These are phyloP conservation scores for Exophiala spinifera DNA, from an alignment of 2,329 filamentous ascomycete species.

Conservation along the genomic window DNA sequence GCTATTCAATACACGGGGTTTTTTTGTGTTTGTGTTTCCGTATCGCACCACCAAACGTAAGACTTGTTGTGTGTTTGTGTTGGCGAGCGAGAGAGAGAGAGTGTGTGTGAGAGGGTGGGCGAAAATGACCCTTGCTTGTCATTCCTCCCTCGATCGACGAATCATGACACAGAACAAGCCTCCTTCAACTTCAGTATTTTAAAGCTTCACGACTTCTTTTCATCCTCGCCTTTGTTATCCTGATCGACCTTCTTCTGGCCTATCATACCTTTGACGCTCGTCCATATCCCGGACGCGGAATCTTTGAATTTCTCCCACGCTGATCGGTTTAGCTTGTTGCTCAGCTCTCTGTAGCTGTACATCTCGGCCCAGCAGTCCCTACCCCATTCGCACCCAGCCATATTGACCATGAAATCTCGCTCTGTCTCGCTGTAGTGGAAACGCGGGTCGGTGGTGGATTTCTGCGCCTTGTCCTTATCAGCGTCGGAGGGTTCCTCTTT, in stretches of 20 bases:
- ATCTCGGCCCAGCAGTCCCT: conserved; percentile 98
- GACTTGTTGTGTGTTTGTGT: too few relatives aligned
- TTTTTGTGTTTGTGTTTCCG: too few relatives aligned
- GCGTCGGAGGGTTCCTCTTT: neutral
- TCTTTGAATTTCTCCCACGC: conserved; percentile 65
- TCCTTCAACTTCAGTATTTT: too few relatives aligned
- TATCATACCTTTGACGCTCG: neutral
- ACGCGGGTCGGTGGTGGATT: conserved; percentile 52
- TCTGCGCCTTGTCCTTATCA: conserved; percentile 10
- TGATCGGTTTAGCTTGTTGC: conserved; percentile 82
- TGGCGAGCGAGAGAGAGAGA: too few relatives aligned
- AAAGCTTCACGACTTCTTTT: neutral
- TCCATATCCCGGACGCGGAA: conserved; percentile 19
- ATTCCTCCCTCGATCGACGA: too few relatives aligned
- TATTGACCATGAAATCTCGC: conserved; percentile 92
- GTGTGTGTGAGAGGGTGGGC: too few relatives aligned
- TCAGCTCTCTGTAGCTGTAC: conserved; percentile 89
- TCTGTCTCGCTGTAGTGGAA: conserved; percentile 85
- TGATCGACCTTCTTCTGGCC: neutral
- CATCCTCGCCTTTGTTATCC: neutral
- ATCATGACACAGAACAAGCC: too few relatives aligned
- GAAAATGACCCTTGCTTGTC: too few relatives aligned
- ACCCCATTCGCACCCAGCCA: conserved; percentile 97
- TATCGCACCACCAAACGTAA: too few relatives aligned
- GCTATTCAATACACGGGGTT: too few relatives aligned